Base-by-base conservation (phyloP, 192 early-diverging fungal genomes). In the Coemansia sp. region DNA sequence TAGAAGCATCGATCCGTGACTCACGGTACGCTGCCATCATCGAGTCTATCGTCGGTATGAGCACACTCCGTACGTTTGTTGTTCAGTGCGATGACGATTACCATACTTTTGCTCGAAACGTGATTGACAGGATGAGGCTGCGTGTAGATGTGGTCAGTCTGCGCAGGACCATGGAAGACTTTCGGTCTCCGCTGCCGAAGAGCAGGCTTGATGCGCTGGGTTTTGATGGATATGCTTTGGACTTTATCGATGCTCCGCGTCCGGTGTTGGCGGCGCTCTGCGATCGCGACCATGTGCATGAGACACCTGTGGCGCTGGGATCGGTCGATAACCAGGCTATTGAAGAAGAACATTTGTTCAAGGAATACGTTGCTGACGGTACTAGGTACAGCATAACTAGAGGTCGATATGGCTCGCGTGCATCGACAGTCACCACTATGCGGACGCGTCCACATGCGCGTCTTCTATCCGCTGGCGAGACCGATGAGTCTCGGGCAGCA, bases 21-120 rank as follows among this genome's bases (percentile, higher is more conserved):
- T 62, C 77, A 31, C 67, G 63, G 5, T 89, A 87, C 65, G 89
- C 90, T 1, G 60, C 69, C 29, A 80, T 88, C n/a, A 61, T 98
- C 12, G 96, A 98, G 60, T 64, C 77, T 2, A 59, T 82, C 31
- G 68, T 85, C 40, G 49, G 45, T 14, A 60, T 12, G 50, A 67
- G 62, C 63, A 81, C 67, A 60, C 89, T 66, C 81, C 84, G 94
- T 85, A 90, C 83, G 6, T 95, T 94, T 76, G 88, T 96, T 0
- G 88, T 88, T 32, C 89, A 94, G 69, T 80, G 86, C 25, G 71
- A 88, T 56, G 84, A 83, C 31, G 96, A 98, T 72, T 98, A 98
- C 75, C 59, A 85, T 4, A 60, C 61, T 8, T 81, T 98, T 31
- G 88, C 88, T 6, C 64, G 76, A 11, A 84, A 90, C 60, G 60